Evolutionary conservation across 1,284 basidiomycete species (phyloP).

Genomic region (Termitomyces sp.): DNA sequence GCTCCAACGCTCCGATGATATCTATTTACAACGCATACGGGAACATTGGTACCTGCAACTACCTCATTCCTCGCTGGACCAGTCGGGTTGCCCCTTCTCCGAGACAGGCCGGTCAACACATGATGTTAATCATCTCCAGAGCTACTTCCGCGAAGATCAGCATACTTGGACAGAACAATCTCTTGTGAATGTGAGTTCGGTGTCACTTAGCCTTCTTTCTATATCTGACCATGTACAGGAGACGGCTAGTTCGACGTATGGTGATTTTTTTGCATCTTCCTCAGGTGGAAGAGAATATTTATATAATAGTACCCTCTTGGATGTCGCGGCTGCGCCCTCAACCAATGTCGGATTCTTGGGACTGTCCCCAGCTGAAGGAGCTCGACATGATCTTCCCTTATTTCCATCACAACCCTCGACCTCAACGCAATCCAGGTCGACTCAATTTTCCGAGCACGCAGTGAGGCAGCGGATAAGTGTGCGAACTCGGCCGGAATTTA

Average conservation of each 20-base stretch:
- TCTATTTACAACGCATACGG: background rate
- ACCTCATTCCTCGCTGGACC: background rate
- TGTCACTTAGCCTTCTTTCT: background rate
- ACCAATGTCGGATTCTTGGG: slow-evolving; percentile 11
- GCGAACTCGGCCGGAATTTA: background rate
- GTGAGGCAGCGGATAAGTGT: background rate
- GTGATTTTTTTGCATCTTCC: background rate
- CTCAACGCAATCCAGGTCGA: background rate
- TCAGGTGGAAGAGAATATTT: too few relatives aligned
- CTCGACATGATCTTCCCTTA: background rate
- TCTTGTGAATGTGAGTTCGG: background rate
- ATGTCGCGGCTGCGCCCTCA: background rate
- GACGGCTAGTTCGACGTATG: background rate
- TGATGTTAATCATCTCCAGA: background rate
- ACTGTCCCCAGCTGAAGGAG: background rate
- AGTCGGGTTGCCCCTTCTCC: too few relatives aligned
- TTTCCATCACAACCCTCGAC: background rate
- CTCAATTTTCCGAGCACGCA: background rate
- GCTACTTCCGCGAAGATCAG: background rate
- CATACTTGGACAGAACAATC: background rate
- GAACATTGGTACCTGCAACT: background rate
- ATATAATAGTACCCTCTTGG: too few relatives aligned
- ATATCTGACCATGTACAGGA: background rate
- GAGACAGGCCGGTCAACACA: background rate
- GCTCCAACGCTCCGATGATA: background rate